phyloP scores from a whole-genome alignment of 1,284 basidiomycete species.

The Ustilago bromivora region DNA sequence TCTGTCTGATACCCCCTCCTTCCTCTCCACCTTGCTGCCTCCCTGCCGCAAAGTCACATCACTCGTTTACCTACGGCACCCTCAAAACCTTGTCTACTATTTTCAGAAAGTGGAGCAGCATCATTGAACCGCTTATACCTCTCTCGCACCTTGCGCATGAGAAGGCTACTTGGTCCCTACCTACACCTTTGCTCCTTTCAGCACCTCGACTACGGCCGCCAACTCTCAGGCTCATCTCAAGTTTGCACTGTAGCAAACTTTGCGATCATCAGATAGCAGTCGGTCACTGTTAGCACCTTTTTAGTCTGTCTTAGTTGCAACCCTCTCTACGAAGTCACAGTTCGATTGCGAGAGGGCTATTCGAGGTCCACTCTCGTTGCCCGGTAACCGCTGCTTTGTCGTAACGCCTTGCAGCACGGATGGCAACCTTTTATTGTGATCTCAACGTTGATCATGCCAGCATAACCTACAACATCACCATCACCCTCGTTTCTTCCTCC shows the following conservation, averaged over 20 bases:
- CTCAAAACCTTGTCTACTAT: constrained; percentile 18
- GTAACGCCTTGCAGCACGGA: constrained; percentile 4
- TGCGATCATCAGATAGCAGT: constrained; percentile 1
- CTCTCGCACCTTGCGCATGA: background rate
- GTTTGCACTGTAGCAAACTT: background rate
- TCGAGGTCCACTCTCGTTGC: background rate
- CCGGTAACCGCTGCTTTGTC: constrained; percentile 5
- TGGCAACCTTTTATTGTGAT: constrained; percentile 14
- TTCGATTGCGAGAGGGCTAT: background rate
- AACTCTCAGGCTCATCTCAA: background rate
- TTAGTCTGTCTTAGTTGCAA: background rate
- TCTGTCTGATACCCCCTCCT: background rate
- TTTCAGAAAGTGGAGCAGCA: constrained; percentile 15
- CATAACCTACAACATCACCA: constrained; percentile 26
- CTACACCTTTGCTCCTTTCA: background rate
- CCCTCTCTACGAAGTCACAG: background rate
- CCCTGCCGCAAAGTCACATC: background rate
- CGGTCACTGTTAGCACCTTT: background rate
- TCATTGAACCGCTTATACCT: constrained; percentile 1
- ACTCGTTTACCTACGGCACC: background rate
- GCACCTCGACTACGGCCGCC: background rate
- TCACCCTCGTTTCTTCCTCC: constrained; percentile 9
- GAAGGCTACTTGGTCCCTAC: background rate
- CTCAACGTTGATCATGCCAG: constrained; percentile 20
- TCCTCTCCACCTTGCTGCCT: background rate